Evolutionary conservation across 2,329 filamentous ascomycete species (phyloP).

Genomic region (Colletotrichum godetiae): DNA sequence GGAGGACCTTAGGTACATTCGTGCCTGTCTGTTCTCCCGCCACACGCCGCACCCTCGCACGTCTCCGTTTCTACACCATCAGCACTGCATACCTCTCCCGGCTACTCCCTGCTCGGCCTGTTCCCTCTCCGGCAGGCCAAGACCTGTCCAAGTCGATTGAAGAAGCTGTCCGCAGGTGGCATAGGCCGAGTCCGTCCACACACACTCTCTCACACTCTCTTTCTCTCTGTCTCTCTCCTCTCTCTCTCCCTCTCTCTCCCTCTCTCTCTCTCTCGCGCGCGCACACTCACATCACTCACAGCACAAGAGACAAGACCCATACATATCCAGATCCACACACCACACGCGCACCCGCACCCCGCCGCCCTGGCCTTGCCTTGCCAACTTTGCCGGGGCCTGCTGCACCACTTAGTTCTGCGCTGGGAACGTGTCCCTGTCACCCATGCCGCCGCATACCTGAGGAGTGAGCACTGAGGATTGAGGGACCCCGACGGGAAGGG

Average conservation of each 20-base stretch:
- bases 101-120: constrained; percentile 1
- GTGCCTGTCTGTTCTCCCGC: neutral
- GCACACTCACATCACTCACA: constrained; percentile 22
- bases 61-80: neutral
- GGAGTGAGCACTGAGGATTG: neutral
- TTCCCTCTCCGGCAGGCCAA: constrained; percentile 24
- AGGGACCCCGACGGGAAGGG: neutral
- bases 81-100: neutral
- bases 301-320: neutral
- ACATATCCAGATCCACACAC: constrained; percentile 5
- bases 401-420: neutral
- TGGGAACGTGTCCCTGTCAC: constrained; percentile 12
- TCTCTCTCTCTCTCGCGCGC: neutral
- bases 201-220: neutral
- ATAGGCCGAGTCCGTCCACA: constrained; percentile 27
- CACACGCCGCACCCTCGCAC: too few species aligned
- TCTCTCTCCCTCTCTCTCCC: neutral
- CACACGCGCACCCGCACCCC: constrained; percentile 8
- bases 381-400: neutral
- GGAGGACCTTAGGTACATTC: neutral
- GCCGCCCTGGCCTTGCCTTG: constrained; percentile 19
- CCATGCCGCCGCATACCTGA: neutral
- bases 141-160: constrained; percentile 5
- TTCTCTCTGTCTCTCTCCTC: neutral
- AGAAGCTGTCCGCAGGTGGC: neutral